phyloP scores from a whole-genome alignment of 1,139 yeast genomes.

The Geotrichum phurueaensis region DNA sequence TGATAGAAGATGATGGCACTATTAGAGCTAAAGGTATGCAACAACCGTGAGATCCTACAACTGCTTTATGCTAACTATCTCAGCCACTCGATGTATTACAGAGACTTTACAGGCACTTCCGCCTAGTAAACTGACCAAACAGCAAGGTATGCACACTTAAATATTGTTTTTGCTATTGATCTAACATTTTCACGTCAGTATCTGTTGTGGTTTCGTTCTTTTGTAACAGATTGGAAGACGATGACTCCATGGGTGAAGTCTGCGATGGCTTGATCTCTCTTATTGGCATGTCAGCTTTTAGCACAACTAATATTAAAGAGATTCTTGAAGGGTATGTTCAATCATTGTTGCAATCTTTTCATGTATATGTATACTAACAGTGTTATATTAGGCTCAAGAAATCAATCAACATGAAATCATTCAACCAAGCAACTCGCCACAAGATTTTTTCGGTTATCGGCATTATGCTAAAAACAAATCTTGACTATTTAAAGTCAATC shows the following conservation, averaged over 20 bases:
- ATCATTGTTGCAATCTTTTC: not conserved
- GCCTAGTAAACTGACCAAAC: constrained; percentile 42
- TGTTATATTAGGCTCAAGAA: constrained; percentile 37
- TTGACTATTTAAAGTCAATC: constrained; percentile 20
- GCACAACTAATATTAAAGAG: constrained; percentile 26
- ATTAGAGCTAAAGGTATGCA: constrained; percentile 39
- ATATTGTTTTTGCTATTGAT: not conserved
- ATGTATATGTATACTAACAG: not conserved
- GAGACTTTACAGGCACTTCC: constrained; percentile 43
- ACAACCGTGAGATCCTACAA: constrained; percentile 7
- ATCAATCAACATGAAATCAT: constrained; percentile 52
- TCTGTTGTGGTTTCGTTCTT: constrained; percentile 61
- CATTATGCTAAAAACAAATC: constrained; percentile 33
- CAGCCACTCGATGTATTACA: constrained; percentile 55
- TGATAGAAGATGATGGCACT: constrained; percentile 62
- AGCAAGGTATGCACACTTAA: constrained; percentile 46
- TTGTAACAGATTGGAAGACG: constrained; percentile 61
- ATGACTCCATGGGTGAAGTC: constrained; percentile 47
- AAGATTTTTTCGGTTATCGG: constrained; percentile 51
- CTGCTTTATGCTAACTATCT: not conserved
- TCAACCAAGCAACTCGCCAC: constrained; percentile 41
- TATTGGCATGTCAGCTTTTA: constrained; percentile 39
- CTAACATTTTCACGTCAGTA: constrained; percentile 17
- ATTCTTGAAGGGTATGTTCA: constrained; percentile 35
- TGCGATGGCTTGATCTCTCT: constrained; percentile 53